Evolutionary conservation across 257 asterid species (phyloP), one percentile per base, ranked within the genome.

Genomic region (Solanum ossicruentum): DNA sequence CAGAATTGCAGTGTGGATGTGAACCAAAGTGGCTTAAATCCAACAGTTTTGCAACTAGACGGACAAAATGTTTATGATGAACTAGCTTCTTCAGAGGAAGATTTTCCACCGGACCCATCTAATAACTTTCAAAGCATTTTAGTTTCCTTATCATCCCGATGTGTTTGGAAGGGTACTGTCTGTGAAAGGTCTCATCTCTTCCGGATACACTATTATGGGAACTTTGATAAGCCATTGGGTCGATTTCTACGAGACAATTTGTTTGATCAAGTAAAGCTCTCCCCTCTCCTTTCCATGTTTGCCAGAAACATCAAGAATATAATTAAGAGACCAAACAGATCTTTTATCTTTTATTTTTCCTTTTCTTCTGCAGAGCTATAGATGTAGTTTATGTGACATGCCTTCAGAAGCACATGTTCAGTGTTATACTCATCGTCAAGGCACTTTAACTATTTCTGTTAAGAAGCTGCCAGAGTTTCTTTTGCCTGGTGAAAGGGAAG

Each of bases 381-480:
- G 91, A 89, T 96, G 98, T 87, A 91, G 90, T 61, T 95, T 93
- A 26, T 96, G 98, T 88, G 97, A 92, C 86, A 91, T 93, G 97
- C 96, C 99, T 23, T 90, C 99, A 12, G 98, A 96, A 89, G 96
- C 99, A 81, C 99, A 96, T 86, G 96, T 96, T 66, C 97, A 93
- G 82, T 95, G 99, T 87, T 96, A 96, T 87, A 96, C 98, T 72
- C 99, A 96, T 84, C 94, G 93, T 72, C 99, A 95, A 91, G 99
- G 98, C 47, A 91, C 97, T 72, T 98, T 96, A 58, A 96, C 98
- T 16, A 96, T 96, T 82, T 93, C 98, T 32, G 99, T 96, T 55
- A 96, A 96, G 91, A 95, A 93, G 90, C 89, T 96, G 23, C 93
- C 98, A 2, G 97, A 95, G 85, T 83, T 93, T 79, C 88, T 92